phyloP scores from a whole-genome alignment of 345 rosid genomes.

The Gossypium ekmanianum region DNA sequence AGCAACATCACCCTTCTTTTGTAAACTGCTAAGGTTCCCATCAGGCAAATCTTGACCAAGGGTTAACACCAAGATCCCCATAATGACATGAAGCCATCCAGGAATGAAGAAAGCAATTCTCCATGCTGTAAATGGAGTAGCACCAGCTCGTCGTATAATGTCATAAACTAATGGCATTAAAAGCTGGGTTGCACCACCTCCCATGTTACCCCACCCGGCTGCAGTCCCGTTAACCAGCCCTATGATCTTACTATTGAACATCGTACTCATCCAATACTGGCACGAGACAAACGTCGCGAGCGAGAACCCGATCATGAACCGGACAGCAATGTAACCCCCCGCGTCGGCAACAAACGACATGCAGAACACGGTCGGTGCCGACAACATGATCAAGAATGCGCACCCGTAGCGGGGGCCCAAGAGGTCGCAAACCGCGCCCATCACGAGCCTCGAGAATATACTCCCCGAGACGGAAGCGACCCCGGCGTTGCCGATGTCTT shows the following conservation, averaged over 20 bases:
- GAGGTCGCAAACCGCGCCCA: slow-evolving; percentile 86
- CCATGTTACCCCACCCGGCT: slow-evolving; percentile 96
- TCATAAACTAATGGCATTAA: slow-evolving; percentile 82
- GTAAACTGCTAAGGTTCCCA: too few species aligned
- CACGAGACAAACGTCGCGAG: slow-evolving; percentile 90
- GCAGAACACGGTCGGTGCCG: slow-evolving; percentile 83
- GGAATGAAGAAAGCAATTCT: slow-evolving; percentile 85
- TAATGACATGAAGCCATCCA: slow-evolving; percentile 45
- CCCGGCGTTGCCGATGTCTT: slow-evolving; percentile 76
- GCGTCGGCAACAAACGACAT: slow-evolving; percentile 67
- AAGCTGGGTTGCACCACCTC: slow-evolving; percentile 86
- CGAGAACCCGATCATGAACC: slow-evolving; percentile 94
- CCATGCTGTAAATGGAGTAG: slow-evolving; percentile 85
- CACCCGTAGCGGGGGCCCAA: slow-evolving; percentile 87
- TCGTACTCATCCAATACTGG: slow-evolving; percentile 97
- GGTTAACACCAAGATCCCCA: too few species aligned
- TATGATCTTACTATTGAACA: slow-evolving; percentile 82
- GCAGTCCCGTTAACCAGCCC: slow-evolving; percentile 91
- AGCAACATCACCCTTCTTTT: too few species aligned
- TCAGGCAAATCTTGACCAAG: too few species aligned
- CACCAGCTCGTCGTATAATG: slow-evolving; percentile 41
- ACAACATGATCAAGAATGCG: slow-evolving; percentile 69
- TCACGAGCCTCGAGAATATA: slow-evolving; percentile 85
- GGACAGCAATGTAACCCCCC: slow-evolving; percentile 60
- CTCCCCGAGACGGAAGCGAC: slow-evolving; percentile 91